Evolutionary conservation across 495 filamentous ascomycete genomes (phyloP), one percentile per base, ranked within the genome.

Genomic region (Acidiella bohemica): DNA sequence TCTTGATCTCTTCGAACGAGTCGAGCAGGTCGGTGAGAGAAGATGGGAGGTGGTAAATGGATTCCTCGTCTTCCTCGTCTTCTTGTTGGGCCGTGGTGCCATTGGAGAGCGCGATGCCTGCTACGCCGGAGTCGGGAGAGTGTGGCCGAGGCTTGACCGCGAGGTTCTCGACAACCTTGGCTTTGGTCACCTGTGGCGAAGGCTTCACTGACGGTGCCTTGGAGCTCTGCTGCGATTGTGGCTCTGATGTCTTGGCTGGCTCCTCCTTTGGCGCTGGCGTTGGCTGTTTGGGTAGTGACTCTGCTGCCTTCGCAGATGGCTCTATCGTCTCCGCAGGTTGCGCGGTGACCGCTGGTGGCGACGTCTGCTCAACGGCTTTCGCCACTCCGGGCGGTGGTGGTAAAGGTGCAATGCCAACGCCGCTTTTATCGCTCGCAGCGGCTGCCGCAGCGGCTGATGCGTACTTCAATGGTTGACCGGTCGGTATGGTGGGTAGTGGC

Each of bases 361-460:
- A 49, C 22, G 57, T 47, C 17, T 59, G 47, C 39, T 56, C 55
- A 33, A 48, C 55, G 42, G 53, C 46, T 49, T 47, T 44, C 46
- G 49, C 8, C 21, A 67, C 62, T 35, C 77, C 77, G n/a, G 83
- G 84, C 53, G 87, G 87, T 32, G 87, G 86, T 18, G 87, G 87
- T 41, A 95, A 66, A 13, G 87, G 87, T 20, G 84, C 75, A 49
- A 95, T 93, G n/a, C 87, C 87, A 8, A 94, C 80, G 12, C 72
- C 72, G 51, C 66, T 78, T 56, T 87, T 92, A 57, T 93, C 86
- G 58, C 78, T 90, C 33, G 90, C 84, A 8, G 92, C 92, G 0
- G 90, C 90, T 0, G 90, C 92, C 0, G 90, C 92, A 0, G 90
- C 90, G 0, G 90, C 90, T 14, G 90, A 94, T 22, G 92, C 90